Evolutionary conservation across 768 basidiomycete species (phyloP), one percentile per base, ranked within the genome.

Genomic region (Leccinum longicurvipes): DNA sequence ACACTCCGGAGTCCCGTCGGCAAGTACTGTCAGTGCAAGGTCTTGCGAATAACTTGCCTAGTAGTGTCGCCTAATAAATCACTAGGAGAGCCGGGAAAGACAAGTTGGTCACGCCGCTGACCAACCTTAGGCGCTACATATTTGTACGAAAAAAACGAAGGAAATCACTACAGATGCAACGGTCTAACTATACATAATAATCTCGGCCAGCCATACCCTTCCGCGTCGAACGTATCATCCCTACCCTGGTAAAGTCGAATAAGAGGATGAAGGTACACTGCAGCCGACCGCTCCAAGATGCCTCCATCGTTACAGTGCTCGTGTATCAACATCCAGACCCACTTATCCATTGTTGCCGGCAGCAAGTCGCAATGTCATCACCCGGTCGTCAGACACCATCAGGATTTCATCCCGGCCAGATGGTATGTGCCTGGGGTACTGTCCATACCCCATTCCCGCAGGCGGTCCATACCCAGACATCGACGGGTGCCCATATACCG

Each of bases 341-440:
- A 29, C 36, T 52, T 17, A 63, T 57, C 53, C 47, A 34, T 63
- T 61, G 25, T 57, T 57, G 32, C 60, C 58, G 15, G 74, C 68
- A 55, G 77, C 72, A 59, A 86, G 74, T 47, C 85, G 82, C 52
- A 93, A 71, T 42, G 85, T 80, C 66, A 93, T 74, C 56, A 93
- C 85, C 31, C 88, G 83, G 72, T 96, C 93, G 62, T 95, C 94
- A 4, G 90, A 92, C 32, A 92, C 89, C 72, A 95, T 84, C 59
- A 96, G 74, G 67, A 97, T 92, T 72, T 97, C 93, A 57, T 91
- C 88, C 25, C 89, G 80, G 12, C 80, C 85, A 11, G 77, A 75
- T 63, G 83, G 81, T 42, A 76, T 75, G 57, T 78, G 71, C 39
- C 77, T 73, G n/a, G 72, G 65, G 54, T 76, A 76, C 58, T 76